Evolutionary conservation across 2,329 filamentous ascomycete genomes (phyloP).

Genomic region (Atkinsonella hypoxylon): DNA sequence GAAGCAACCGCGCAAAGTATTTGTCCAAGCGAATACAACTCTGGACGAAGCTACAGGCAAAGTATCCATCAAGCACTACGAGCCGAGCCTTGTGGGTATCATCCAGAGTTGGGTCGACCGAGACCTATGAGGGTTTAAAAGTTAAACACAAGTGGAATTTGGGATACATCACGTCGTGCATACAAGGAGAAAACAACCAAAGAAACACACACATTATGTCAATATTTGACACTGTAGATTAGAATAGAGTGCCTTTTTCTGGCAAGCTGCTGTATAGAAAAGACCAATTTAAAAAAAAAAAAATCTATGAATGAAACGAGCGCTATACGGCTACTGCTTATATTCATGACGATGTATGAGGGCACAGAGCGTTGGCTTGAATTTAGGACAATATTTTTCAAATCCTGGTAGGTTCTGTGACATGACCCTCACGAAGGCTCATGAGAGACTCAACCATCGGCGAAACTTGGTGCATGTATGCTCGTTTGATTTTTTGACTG

Average conservation of each 20-base stretch:
- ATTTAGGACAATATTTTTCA: no score
- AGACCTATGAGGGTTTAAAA: conserved; percentile 23
- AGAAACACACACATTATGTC: neutral
- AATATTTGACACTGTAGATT: neutral
- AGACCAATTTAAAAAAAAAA: conserved; percentile 11
- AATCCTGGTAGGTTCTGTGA: neutral
- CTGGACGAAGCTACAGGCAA: conserved; percentile 55
- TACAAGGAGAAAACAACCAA: neutral
- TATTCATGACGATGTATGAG: no score
- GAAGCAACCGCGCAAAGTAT: conserved; percentile 79
- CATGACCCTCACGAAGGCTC: conserved; percentile 19
- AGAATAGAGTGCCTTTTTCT: neutral
- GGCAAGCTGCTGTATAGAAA: neutral
- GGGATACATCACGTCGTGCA: no score
- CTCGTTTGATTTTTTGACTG: conserved; percentile 41
- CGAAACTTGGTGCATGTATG: conserved; percentile 20
- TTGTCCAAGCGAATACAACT: conserved; percentile 86
- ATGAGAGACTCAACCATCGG: conserved; percentile 13
- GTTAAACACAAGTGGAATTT: neutral
- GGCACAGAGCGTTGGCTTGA: no score
- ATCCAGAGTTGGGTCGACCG: conserved; percentile 70
- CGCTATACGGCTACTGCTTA: no score
- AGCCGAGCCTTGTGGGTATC: conserved; percentile 67
- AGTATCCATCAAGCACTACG: conserved; percentile 75
- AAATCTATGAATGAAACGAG: neutral